These are phyloP conservation scores for Stropharia rugosoannulata DNA, from an alignment of 768 basidiomycete genomes.

Conservation along the genomic window DNA sequence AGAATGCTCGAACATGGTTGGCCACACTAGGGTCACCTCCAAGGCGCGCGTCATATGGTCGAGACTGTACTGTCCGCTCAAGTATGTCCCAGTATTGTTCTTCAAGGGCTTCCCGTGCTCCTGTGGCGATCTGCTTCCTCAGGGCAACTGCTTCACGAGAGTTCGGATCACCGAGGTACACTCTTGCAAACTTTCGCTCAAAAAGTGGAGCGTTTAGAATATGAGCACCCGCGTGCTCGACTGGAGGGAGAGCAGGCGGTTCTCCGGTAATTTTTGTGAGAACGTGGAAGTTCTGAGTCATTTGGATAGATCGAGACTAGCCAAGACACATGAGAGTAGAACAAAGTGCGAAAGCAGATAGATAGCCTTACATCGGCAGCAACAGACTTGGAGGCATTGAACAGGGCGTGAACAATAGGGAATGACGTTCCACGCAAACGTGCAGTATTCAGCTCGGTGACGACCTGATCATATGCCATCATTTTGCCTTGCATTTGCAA, in stretches of 20 bases:
- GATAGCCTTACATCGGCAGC: constrained; percentile 51
- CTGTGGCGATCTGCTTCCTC: constrained; percentile 72
- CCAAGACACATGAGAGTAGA: background rate
- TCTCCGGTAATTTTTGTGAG: constrained; percentile 77
- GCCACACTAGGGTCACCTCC: constrained; percentile 90
- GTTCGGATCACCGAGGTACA: constrained; percentile 68
- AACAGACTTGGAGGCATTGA: constrained; percentile 62
- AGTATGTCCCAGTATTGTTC: constrained; percentile 86
- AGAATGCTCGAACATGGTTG: constrained; percentile 89
- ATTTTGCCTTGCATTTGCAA: constrained; percentile 90
- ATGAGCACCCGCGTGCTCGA: constrained; percentile 79
- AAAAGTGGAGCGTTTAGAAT: constrained; percentile 78
- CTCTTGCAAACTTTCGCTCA: constrained; percentile 80
- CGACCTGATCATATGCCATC: constrained; percentile 91
- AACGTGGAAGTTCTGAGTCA: constrained; percentile 69
- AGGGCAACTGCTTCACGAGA: constrained; percentile 66
- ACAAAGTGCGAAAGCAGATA: no score
- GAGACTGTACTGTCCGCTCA: constrained; percentile 77
- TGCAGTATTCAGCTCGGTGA: constrained; percentile 75
- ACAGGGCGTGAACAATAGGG: constrained; percentile 72
- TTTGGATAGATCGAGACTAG: constrained; percentile 54
- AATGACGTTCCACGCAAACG: constrained; percentile 71
- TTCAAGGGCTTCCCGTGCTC: constrained; percentile 80
- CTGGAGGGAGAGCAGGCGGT: constrained; percentile 70
- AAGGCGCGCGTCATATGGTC: constrained; percentile 81